Base-by-base conservation (phyloP, 2,329 filamentous ascomycete species). In the Metarhizium rileyi region DNA sequence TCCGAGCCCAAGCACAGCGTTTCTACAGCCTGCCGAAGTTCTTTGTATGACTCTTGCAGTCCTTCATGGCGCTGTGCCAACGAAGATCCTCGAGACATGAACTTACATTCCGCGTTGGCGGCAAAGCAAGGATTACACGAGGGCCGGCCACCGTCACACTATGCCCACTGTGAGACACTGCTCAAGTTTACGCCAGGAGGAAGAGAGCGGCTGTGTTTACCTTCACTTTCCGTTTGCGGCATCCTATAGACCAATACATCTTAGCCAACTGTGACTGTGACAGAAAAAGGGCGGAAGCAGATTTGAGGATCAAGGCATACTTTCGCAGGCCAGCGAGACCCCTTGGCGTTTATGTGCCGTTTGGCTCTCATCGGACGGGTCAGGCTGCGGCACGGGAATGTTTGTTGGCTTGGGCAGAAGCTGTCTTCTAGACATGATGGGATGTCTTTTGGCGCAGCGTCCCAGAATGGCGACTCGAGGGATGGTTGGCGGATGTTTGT, bases 111-210 rank as follows among this genome's bases (percentile, higher is more conserved):
- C 20, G 23, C 22, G 1, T 18, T 20, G 12, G 36, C 25, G 2
- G 10, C 18, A 14, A 30, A 3, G 26, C 51, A 53, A n/a, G 18
- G n/a, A 12, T 2, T n/a, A n/a, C 51, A 53, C 8, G 12, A 43
- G 9, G 43, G 52, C n/a, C 35, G 36, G 1, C 38, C 20, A 25
- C 54, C 52, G 28, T 56, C 46, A 46, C 54, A 54, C 54, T 56
- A 22, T 2, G 18, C n/a, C n/a, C 16, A 30, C 44, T 9, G n/a
- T 47, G 8, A 35, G 36, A 28, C 27, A 42, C n/a, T n/a, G n/a
- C n/a, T n/a, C n/a, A n/a, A n/a, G n/a, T n/a, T n/a, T n/a, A n/a
- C n/a, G n/a, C n/a, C n/a, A n/a, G n/a, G n/a, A n/a, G n/a, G n/a
- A n/a, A n/a, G n/a, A n/a, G n/a, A n/a, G n/a, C n/a, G n/a, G n/a